Evolutionary conservation across 441 rosid species (phyloP), one percentile per base, ranked within the genome.

Genomic region (Flueggea neowawraea): DNA sequence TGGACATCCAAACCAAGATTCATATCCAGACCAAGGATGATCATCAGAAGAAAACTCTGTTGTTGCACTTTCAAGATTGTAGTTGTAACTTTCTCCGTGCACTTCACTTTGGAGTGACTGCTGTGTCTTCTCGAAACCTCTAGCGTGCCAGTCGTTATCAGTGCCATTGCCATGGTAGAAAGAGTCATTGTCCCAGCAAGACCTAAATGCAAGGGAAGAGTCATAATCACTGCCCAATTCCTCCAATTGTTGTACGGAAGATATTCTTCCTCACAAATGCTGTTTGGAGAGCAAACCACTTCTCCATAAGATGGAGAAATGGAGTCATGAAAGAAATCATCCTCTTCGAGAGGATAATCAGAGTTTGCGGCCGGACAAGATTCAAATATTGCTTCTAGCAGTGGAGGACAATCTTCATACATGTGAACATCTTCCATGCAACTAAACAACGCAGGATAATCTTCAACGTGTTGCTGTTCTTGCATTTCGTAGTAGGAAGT

Each of bases 61-160:
- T 9, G 65, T 67, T 11, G 53, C 28, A 41, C 50, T 49, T 31
- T 78, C 73, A 15, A 22, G 44, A 28, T 60, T 49, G 49, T 58
- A 28, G 36, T 12, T 6, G 2, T 36, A 32, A 49, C 31, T 32
- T 12, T 58, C 61, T 28, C 55, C 16, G 47, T 64, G 54, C 3
- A 57, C 66, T 39, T 74, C 80, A 48, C 43, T 50, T 45, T 57
- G 63, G 49, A 36, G n/a, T 16, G 12, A 15, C 22, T 73, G 68
- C 32, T 70, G 67, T 31, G 51, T 7, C 50, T 32, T 58, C 31
- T 61, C 58, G 31, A 48, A n/a, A 6, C 31, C 51, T 49, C 31
- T 16, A 3, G 13, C 55, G 43, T 41, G 7, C 14, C 31, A 59
- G 47, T 63, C 16, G 6, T 41, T 22, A 32, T 53, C 31, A 3